A percentile compares a stretch with the other conserved stretches of the same genome.
Evolutionary conservation across 345 rosid genomes (phyloP).

Genomic region (Populus davidiana): DNA sequence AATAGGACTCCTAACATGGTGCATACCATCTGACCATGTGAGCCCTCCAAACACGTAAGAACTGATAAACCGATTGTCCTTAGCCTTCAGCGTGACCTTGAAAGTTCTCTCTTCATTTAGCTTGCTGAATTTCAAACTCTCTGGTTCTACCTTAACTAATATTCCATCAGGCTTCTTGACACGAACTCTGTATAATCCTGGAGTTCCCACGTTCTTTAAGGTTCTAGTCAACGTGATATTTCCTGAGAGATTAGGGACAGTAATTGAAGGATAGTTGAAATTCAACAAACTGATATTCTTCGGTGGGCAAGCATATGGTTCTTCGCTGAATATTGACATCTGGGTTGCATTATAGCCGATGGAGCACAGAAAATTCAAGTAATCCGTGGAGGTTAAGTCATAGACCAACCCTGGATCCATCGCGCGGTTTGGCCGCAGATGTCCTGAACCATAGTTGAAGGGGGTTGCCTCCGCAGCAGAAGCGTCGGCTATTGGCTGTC

Average conservation of each 20-base stretch:
- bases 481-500: slow-evolving; percentile 1
- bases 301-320: slow-evolving; percentile 9
- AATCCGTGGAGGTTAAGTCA: slow-evolving; percentile 13
- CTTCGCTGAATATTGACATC: background rate
- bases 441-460: slow-evolving; percentile 19
- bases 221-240: slow-evolving; percentile 13
- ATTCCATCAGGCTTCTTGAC: slow-evolving; percentile 13
- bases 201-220: slow-evolving; percentile 18
- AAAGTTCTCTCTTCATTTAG: slow-evolving; percentile 10
- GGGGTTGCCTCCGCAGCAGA: background rate
- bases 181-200: slow-evolving; percentile 3
- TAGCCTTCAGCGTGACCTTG: background rate
- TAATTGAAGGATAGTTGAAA: slow-evolving; percentile 25
- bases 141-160: slow-evolving; percentile 5
- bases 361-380: slow-evolving; percentile 22
- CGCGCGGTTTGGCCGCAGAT: slow-evolving; percentile 14
- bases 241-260: slow-evolving; percentile 17
- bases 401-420: slow-evolving; percentile 25
- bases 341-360: slow-evolving; percentile 16
- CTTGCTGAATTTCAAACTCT: slow-evolving; percentile 6
- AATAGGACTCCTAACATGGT: slow-evolving; percentile 16
- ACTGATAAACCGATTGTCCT: background rate
- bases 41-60: slow-evolving; percentile 14
- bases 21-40: slow-evolving; percentile 17
- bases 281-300: background rate